These are phyloP conservation scores for Lodderomyces theae DNA, from an alignment of 1,139 yeast genomes.

Conservation along the genomic window DNA sequence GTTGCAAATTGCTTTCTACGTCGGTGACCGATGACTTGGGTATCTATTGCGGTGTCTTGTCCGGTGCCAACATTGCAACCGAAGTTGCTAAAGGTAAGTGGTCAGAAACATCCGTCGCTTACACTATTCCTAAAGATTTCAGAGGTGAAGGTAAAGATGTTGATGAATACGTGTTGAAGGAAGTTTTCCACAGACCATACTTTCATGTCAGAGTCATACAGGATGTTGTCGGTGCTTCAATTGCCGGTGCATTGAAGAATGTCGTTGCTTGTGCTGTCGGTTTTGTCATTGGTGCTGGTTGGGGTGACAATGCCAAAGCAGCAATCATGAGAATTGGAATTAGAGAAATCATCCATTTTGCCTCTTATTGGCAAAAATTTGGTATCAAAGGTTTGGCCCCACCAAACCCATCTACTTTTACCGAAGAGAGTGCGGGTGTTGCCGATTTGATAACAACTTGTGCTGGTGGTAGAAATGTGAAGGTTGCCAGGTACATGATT, in stretches of 20 bases:
- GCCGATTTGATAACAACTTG: slow-evolving; percentile 97
- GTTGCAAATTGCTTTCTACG: slow-evolving; percentile 75
- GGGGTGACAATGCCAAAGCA: slow-evolving; percentile 98
- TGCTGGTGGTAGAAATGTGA: slow-evolving; percentile 92
- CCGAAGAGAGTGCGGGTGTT: slow-evolving; percentile 92
- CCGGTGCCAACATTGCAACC: slow-evolving; percentile 93
- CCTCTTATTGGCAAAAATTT: slow-evolving; percentile 54
- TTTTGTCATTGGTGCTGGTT: slow-evolving; percentile 90
- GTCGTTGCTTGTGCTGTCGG: slow-evolving; percentile 94
- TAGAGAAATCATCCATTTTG: slow-evolving; percentile 69
- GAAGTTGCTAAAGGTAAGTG: slow-evolving; percentile 92
- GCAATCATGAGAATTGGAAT: slow-evolving; percentile 94
- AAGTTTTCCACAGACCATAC: slow-evolving; percentile 89
- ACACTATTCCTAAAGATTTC: slow-evolving; percentile 67
- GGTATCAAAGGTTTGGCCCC: slow-evolving; percentile 70
- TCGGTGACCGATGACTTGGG: slow-evolving; percentile 74
- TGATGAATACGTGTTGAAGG: slow-evolving; percentile 64
- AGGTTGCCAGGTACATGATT: slow-evolving; percentile 79
- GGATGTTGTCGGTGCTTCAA: slow-evolving; percentile 90
- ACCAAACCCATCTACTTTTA: slow-evolving; percentile 72
- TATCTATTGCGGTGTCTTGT: slow-evolving; percentile 86
- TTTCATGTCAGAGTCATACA: slow-evolving; percentile 88
- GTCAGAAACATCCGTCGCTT: slow-evolving; percentile 95
- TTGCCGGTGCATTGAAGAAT: slow-evolving; percentile 94
- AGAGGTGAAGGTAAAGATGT: slow-evolving; percentile 73